A percentile compares a stretch with the other conserved stretches of the same genome.
Conservation (phyloP, 805 yeast species). For the Candida awuae region DNA sequence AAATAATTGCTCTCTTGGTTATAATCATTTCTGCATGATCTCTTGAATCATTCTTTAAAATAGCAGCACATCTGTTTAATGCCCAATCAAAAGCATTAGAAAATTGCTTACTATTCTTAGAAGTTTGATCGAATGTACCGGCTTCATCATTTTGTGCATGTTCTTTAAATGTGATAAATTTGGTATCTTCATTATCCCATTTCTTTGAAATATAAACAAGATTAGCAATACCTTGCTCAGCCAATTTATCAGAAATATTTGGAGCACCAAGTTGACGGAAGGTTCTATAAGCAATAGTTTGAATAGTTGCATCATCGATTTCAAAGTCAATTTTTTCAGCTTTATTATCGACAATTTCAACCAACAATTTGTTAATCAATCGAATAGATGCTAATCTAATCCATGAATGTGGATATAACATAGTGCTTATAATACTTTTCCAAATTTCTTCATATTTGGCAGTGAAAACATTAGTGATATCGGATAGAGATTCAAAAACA, state of each 20-base stretch:
- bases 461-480: conserved; percentile 29
- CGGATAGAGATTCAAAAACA: conserved; percentile 25
- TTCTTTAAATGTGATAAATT: conserved; percentile 23
- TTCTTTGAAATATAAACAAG: conserved; percentile 49
- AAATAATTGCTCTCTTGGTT: conserved; percentile 63
- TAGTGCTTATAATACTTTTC: conserved; percentile 42
- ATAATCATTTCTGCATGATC: conserved; percentile 42
- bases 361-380: conserved; percentile 45
- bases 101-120: conserved; percentile 21
- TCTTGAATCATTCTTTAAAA: conserved; percentile 57
- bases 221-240: conserved; percentile 57
- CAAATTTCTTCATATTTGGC: conserved; percentile 42
- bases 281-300: conserved; percentile 56
- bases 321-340: conserved; percentile 25
- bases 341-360: conserved; percentile 21
- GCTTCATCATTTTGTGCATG: conserved; percentile 16
- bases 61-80: conserved; percentile 49
- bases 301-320: conserved; percentile 39
- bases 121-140: no score
- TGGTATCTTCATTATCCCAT: conserved; percentile 47
- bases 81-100: conserved; percentile 50
- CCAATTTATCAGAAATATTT: conserved; percentile 51
- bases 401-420: conserved; percentile 90
- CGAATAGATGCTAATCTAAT: conserved; percentile 63
- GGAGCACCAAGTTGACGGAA: conserved; percentile 84